A percentile compares a stretch with the other conserved stretches of the same genome.
Conservation (phyloP, 2,329 filamentous ascomycete genomes). For the Alternaria atra region DNA sequence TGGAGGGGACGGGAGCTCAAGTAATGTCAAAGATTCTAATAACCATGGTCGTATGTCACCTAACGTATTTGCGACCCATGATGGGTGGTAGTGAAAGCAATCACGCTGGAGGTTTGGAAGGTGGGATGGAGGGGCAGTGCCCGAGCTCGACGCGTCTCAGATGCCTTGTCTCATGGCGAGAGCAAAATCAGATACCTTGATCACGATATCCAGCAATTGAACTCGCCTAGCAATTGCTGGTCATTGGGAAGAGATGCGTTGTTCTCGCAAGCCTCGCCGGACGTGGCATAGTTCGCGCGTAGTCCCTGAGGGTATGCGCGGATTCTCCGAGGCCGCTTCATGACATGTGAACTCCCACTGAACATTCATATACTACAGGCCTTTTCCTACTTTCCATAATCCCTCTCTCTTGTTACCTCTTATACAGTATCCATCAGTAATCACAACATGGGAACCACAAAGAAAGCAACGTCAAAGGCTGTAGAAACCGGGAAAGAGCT, state of each 20-base stretch:
- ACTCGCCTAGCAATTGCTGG: background rate
- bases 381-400: too few relatives aligned
- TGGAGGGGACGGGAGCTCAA: background rate
- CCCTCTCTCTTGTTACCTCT: background rate
- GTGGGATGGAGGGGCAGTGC: conserved; percentile 34
- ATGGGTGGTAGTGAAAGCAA: conserved; percentile 14
- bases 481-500: conserved; percentile 32
- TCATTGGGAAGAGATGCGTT: background rate
- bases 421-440: background rate
- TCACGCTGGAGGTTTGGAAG: conserved; percentile 34
- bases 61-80: conserved; percentile 12
- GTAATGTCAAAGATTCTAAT: background rate
- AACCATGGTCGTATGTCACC: background rate
- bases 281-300: conserved; percentile 10
- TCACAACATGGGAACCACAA: conserved; percentile 33
- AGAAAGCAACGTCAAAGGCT: conserved; percentile 26
- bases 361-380: background rate
- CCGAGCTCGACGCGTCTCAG: conserved; percentile 17
- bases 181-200: too few relatives aligned
- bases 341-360: conserved; percentile 1
- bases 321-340: background rate
- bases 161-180: background rate
- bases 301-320: background rate
- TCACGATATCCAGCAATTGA: too few relatives aligned
- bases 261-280: conserved; percentile 14